Evolutionary conservation across 163 green algal genomes (phyloP), one percentile per base, ranked within the genome.

Genomic region (Botryococcus braunii): DNA sequence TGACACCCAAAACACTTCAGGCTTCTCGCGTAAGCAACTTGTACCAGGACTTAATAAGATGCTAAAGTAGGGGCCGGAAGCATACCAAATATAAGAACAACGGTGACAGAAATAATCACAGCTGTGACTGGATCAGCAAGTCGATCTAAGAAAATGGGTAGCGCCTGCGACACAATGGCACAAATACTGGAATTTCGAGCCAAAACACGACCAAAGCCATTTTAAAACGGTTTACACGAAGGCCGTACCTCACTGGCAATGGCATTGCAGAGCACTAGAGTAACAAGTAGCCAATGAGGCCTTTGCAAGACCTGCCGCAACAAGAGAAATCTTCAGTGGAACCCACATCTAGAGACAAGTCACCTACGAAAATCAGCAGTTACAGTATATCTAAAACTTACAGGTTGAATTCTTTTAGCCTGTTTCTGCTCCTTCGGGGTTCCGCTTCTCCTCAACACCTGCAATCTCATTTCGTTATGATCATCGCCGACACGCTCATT

Each of bases 181-280:
- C 31, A 55, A 21, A 35, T 49, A 64, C 5, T 64, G 9, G 5
- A 7, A 27, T 17, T 27, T 11, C 21, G 5, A 40, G 36, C 37
- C 21, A 25, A 50, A 38, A 52, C 29, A 8, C 37, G 25, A 50
- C 8, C 23, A 13, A 63, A 25, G 92, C 69, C n/a, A 50, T 21
- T 40, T 38, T 49, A 52, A 17, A 27, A 2, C 34, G 38, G 0
- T 40, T 40, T 11, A 2, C 52, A 25, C n/a, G 38, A 40, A 29
- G 36, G 17, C 8, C 37, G 62, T 11, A 76, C 86, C 80, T 94
- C 88, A 68, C 92, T 91, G 5, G 86, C 79, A 9, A 66, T 57
- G 4, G 92, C 90, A 68, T 97, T 98, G 77, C 85, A 93, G 4
- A 97, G 77, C 32, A 98, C 79, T 52, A 98, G 77, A 2, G 92